Conservation (phyloP, 1,139 yeast genomes). For the Taphrina deformans region DNA sequence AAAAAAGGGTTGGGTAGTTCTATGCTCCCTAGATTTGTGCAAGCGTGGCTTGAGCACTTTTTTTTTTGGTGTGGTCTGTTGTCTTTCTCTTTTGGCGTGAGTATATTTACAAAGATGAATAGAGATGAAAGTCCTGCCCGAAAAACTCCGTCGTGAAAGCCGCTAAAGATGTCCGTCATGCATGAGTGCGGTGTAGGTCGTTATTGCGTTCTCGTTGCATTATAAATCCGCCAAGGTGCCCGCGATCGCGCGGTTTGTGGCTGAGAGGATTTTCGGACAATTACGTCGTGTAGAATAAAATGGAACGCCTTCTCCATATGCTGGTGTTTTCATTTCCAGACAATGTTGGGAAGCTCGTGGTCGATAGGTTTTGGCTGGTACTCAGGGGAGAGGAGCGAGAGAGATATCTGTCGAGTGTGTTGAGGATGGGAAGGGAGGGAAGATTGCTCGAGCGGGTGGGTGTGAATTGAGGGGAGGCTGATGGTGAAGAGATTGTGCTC, state of each 20-base stretch:
- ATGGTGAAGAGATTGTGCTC: conserved; percentile 8
- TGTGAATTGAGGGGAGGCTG: conserved; percentile 19
- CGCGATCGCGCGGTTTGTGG: neutral
- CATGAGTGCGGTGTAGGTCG: neutral
- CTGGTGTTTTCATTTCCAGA: conserved; percentile 19
- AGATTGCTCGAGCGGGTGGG: conserved; percentile 21
- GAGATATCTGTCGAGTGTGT: conserved; percentile 6
- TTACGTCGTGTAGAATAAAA: conserved; percentile 20
- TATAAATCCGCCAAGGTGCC: neutral
- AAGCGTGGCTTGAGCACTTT: neutral
- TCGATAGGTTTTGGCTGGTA: neutral
- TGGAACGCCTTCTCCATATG: conserved; percentile 26
- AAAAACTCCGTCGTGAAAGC: neutral
- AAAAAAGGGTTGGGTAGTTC: neutral
- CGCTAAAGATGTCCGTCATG: neutral
- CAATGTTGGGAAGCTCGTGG: neutral
- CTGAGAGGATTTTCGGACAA: neutral
- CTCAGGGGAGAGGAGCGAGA: conserved; percentile 5
- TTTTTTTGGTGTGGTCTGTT: neutral
- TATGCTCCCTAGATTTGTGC: neutral
- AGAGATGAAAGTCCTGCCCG: neutral
- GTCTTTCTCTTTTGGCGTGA: neutral
- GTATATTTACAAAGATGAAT: conserved; percentile 6
- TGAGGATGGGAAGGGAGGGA: conserved; percentile 24
- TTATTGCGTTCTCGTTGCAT: neutral